Conservation (phyloP, 768 basidiomycete genomes). For the Candolleomyces eurysporus region DNA sequence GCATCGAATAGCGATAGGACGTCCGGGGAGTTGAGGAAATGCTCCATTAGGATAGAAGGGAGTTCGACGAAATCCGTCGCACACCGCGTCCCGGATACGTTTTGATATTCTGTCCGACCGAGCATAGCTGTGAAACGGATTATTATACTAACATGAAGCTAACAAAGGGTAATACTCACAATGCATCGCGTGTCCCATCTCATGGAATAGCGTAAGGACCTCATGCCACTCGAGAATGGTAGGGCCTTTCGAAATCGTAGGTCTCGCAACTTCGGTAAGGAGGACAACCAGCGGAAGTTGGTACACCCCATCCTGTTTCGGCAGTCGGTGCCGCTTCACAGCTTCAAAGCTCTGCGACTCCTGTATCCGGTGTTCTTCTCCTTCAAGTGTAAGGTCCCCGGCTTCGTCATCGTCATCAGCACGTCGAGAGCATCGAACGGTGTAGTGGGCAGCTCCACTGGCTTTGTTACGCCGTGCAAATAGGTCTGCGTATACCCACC, state of each 20-base stretch:
- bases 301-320: constrained; percentile 65
- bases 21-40: constrained; percentile 82
- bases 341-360: constrained; percentile 65
- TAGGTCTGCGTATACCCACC: constrained; percentile 94
- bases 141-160: background rate
- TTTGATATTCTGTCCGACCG: constrained; percentile 95
- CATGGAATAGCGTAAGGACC: constrained; percentile 92
- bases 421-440: constrained; percentile 89
- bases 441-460: constrained; percentile 94
- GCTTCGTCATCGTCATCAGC: constrained; percentile 86
- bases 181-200: constrained; percentile 99
- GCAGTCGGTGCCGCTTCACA: constrained; percentile 55
- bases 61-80: constrained; percentile 98
- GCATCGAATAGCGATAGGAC: constrained; percentile 79
- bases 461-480: constrained; percentile 84
- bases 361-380: constrained; percentile 37
- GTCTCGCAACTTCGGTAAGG: constrained; percentile 79
- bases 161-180: constrained; percentile 56
- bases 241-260: constrained; percentile 58
- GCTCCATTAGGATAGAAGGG: constrained; percentile 98
- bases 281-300: constrained; percentile 93
- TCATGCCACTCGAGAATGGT: constrained; percentile 89
- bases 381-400: constrained; percentile 52
- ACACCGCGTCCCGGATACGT: constrained; percentile 95
- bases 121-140: constrained; percentile 78